phyloP scores from a whole-genome alignment of 768 basidiomycete species.

The Panaeolus cyanescens region DNA sequence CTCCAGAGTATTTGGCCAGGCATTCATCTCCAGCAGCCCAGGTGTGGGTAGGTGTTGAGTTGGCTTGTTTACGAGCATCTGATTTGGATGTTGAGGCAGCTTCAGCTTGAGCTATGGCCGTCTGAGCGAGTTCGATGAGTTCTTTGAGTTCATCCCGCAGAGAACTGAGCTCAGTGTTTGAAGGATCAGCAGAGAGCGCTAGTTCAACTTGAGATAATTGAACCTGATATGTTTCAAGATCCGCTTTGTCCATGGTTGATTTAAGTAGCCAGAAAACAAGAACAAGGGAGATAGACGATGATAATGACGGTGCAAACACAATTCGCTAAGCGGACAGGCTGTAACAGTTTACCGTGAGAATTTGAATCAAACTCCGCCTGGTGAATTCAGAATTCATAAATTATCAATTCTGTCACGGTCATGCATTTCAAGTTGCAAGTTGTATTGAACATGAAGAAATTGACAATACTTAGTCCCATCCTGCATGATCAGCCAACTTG shows the following conservation, averaged over 20 bases:
- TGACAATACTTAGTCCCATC: constrained; percentile 50
- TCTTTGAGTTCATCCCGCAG: constrained; percentile 79
- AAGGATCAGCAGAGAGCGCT: constrained; percentile 74
- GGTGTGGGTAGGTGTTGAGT: constrained; percentile 50
- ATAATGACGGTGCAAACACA: neutral
- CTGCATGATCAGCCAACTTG: constrained; percentile 53
- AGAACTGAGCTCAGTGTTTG: constrained; percentile 69
- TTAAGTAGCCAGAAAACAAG: neutral
- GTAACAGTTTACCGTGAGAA: constrained; percentile 13
- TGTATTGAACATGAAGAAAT: neutral
- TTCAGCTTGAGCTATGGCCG: constrained; percentile 68
- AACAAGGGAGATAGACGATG: neutral
- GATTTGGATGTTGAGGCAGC: constrained; percentile 62
- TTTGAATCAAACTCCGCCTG: neutral
- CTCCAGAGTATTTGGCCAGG: constrained; percentile 82
- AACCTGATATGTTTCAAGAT: constrained; percentile 88
- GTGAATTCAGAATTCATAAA: too few relatives aligned
- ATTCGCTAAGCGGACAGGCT: neutral
- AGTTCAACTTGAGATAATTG: constrained; percentile 88
- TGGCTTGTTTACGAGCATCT: constrained; percentile 57
- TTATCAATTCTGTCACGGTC: too few relatives aligned
- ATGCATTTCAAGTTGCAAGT: too few relatives aligned
- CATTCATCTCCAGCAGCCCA: constrained; percentile 87
- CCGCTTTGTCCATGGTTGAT: constrained; percentile 58
- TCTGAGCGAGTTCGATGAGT: constrained; percentile 80